Base-by-base conservation (phyloP, 164 flowering plant genomes). In the Aristolochia fimbriata region DNA sequence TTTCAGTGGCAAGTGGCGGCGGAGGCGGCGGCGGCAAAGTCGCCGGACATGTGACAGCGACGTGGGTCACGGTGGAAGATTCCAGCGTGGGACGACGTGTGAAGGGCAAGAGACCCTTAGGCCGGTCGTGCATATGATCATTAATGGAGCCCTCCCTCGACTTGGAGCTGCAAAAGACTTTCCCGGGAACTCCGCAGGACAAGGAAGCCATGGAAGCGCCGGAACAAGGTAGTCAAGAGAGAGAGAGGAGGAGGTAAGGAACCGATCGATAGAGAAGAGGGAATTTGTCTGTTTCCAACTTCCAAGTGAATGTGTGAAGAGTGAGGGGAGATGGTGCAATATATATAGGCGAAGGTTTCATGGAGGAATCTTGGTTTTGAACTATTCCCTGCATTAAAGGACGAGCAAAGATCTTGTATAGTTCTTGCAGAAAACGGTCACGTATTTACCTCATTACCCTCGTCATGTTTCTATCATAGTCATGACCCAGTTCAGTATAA, bases 121-220 rank as follows among this genome's bases (percentile, higher is more conserved):
- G 47, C 27, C 19, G n/a, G 30, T 52, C 65, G 13, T 46, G 31
- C 56, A 8, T 20, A 2, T 43, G n/a, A 15, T 25, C 31, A 33
- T 5, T 27, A 2, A 27, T 2, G 30, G 30, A 27, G 30, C 69
- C 47, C 57, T 61, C 71, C 43, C 31, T 4, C 25, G 23, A 27
- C 19, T 22, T 54, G 21, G 74, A 52, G 5, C 1, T 49, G 68
- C n/a, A 46, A 23, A 47, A 47, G 51, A 27, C 24, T 25, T 24
- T 71, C 69, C 63, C 51, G 2, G 61, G 17, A 14, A 69, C 30
- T 0, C 70, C 60, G 60, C 66, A 69, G 13, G 67, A 15, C 37
- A 70, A 19, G 67, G 80, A 81, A 78, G 86, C 82, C 96, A 84
- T 88, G 69, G 60, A 62, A 59, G 51, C 47, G 31, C 27, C 0